Evolutionary conservation across 1,284 basidiomycete species (phyloP).

Genomic region (Cutaneotrichosporon sp.): DNA sequence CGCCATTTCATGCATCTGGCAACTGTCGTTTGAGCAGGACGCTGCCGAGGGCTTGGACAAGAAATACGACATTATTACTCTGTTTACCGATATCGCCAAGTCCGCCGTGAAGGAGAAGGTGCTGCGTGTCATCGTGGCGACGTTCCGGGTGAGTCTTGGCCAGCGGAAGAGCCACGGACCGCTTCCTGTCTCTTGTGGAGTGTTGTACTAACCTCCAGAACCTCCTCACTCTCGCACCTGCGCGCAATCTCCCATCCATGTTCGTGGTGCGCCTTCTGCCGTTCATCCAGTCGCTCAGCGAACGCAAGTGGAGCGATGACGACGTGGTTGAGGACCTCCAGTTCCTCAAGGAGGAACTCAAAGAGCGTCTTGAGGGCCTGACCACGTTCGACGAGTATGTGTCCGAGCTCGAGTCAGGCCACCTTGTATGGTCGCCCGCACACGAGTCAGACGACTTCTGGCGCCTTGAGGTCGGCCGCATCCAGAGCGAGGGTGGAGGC

Average conservation of each 20-base stretch:
- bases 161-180: too few species aligned
- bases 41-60: constrained; percentile 80
- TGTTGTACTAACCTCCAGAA: constrained; percentile 57
- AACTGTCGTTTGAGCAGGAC: constrained; percentile 82
- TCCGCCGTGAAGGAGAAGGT: constrained; percentile 96
- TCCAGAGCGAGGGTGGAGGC: constrained; percentile 76
- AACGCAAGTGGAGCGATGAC: constrained; percentile 89
- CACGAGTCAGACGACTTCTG: constrained; percentile 97
- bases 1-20: constrained; percentile 86
- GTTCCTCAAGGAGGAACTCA: constrained; percentile 76
- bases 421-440: constrained; percentile 89
- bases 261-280: constrained; percentile 80
- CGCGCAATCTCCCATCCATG: constrained; percentile 84
- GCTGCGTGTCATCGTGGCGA: constrained; percentile 87
- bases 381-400: constrained; percentile 88
- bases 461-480: constrained; percentile 87
- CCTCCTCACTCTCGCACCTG: constrained; percentile 57
- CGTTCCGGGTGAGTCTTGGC: constrained; percentile 63
- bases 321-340: constrained; percentile 88
- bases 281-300: constrained; percentile 74
- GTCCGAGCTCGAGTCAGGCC: constrained; percentile 83
- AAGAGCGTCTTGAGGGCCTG: constrained; percentile 74
- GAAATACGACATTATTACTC: constrained; percentile 83
- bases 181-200: too few species aligned
- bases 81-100: constrained; percentile 80